These are phyloP conservation scores for Paramecium sonneborni DNA, from an alignment of 73 alveolate genomes.

Conservation along the genomic window DNA sequence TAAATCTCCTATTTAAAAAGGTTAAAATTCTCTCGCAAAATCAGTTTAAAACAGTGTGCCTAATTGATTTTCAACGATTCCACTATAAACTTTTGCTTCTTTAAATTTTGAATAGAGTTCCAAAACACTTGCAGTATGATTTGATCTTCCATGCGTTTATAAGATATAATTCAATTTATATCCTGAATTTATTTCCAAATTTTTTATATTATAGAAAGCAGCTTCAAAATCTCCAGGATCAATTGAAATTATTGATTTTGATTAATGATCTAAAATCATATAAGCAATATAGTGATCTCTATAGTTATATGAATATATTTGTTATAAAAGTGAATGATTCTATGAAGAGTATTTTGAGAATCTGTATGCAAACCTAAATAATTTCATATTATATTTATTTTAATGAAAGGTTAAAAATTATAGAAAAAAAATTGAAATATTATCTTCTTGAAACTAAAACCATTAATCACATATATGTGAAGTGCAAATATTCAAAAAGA, in stretches of 20 bases:
- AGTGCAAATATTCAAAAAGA: not conserved
- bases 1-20: constrained; percentile 40
- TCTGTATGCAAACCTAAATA: not conserved
- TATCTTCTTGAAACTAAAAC: not conserved
- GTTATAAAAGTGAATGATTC: not conserved
- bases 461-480: not conserved
- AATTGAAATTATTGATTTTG: constrained; percentile 33
- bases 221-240: constrained; percentile 49
- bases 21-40: not conserved
- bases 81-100: not conserved
- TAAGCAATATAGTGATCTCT: constrained; percentile 33
- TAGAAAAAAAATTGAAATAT: not conserved
- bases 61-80: not conserved
- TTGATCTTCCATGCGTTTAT: constrained; percentile 39
- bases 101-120: not conserved
- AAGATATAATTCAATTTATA: not conserved
- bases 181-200: not conserved
- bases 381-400: not conserved
- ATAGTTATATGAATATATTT: constrained; percentile 15
- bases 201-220: constrained; percentile 18
- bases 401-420: constrained; percentile 1
- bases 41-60: not conserved
- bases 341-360: constrained; percentile 21
- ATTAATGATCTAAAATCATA: not conserved
- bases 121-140: not conserved